phyloP scores from a whole-genome alignment of 1,284 basidiomycete genomes.

The Tausonia pullulans region DNA sequence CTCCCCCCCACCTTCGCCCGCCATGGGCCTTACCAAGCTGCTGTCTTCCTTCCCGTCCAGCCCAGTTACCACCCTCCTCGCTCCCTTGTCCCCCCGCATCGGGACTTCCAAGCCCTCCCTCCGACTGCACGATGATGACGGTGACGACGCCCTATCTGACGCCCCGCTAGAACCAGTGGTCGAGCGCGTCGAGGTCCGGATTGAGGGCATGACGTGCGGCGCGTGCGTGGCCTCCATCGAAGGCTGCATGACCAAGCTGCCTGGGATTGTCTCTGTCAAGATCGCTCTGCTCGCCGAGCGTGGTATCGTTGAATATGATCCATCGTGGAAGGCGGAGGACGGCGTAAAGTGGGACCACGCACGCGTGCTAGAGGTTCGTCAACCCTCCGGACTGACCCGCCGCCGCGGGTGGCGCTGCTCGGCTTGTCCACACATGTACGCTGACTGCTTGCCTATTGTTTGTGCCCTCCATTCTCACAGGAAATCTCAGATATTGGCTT shows the following conservation, averaged over 20 bases:
- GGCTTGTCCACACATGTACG: background rate
- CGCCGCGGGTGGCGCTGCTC: constrained; percentile 14
- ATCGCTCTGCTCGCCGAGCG: constrained; percentile 91
- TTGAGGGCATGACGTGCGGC: constrained; percentile 30
- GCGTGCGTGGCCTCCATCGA: constrained; percentile 65
- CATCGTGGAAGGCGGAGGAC: constrained; percentile 32
- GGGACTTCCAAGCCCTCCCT: background rate
- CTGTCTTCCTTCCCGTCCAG: background rate
- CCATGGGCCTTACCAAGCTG: constrained; percentile 1
- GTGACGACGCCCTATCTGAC: background rate
- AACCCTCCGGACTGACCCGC: background rate
- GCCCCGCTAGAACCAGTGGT: background rate
- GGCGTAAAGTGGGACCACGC: constrained; percentile 57
- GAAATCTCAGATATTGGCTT: constrained; percentile 90
- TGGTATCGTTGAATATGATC: constrained; percentile 80
- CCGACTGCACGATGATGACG: background rate
- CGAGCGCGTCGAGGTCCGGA: constrained; percentile 8
- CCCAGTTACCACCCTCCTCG: background rate
- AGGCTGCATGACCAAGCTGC: constrained; percentile 66
- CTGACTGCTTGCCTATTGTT: background rate
- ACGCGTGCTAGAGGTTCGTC: constrained; percentile 52
- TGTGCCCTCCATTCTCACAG: constrained; percentile 34
- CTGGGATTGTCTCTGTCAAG: constrained; percentile 76
- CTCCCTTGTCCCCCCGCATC: background rate
- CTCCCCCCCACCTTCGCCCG: background rate